Percentiles rank a stretch among this genome's conserved stretches.
Evolutionary conservation across 768 basidiomycete genomes (phyloP).

Genomic region (Infundibulicybe gibba): DNA sequence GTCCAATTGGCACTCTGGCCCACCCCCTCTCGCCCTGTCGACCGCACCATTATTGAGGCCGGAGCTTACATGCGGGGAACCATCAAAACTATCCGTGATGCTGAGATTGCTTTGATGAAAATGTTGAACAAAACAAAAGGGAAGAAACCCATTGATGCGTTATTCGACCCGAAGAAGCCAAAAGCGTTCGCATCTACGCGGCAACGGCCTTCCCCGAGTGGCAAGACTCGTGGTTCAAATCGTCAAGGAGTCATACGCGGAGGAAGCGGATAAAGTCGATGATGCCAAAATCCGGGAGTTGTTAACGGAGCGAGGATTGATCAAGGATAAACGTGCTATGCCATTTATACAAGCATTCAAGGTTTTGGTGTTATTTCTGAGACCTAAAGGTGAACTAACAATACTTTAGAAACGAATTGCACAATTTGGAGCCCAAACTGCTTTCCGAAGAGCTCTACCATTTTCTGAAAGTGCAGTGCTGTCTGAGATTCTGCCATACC

Average conservation of each 20-base stretch:
- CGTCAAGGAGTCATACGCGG: slow-evolving; percentile 64
- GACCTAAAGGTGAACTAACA: slow-evolving; percentile 1
- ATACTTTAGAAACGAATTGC: slow-evolving; percentile 71
- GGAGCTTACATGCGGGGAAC: slow-evolving; percentile 84
- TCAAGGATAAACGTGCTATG: slow-evolving; percentile 96
- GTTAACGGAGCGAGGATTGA: slow-evolving; percentile 68
- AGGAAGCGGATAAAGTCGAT: slow-evolving; percentile 64
- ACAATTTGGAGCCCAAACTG: slow-evolving; percentile 69
- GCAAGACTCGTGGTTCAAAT: slow-evolving; percentile 84
- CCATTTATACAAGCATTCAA: slow-evolving; percentile 93
- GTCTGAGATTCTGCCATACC: slow-evolving; percentile 67
- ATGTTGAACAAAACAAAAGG: slow-evolving; percentile 76
- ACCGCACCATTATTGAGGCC: slow-evolving; percentile 66
- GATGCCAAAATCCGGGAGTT: slow-evolving; percentile 73
- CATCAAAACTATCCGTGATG: slow-evolving; percentile 90
- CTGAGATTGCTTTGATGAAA: slow-evolving; percentile 76
- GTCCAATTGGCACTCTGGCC: slow-evolving; percentile 88
- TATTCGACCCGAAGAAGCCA: slow-evolving; percentile 82
- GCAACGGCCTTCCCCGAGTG: slow-evolving; percentile 90
- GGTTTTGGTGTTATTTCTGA: slow-evolving; percentile 27
- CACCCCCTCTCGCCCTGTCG: slow-evolving; percentile 52
- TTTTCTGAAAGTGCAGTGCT: slow-evolving; percentile 83
- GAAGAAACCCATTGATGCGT: slow-evolving; percentile 41
- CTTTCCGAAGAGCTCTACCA: slow-evolving; percentile 77
- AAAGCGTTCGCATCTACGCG: slow-evolving; percentile 89